Conservation (phyloP, 441 rosid genomes). For the Erysimum pusillum region DNA sequence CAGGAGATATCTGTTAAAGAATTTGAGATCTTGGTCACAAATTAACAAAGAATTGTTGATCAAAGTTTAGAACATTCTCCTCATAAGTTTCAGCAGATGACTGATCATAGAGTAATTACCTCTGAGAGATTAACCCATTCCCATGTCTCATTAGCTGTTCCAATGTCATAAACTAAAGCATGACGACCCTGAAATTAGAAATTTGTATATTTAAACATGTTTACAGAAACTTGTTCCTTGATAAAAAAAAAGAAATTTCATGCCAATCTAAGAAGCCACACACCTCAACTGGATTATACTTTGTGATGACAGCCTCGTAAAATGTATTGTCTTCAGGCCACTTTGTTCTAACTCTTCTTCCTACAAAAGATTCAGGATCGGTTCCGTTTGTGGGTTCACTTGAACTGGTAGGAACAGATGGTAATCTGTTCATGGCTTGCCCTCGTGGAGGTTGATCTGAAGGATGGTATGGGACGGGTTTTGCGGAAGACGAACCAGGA, state of each 20-base stretch:
- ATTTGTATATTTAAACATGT: constrained; percentile 22
- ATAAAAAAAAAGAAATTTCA: neutral
- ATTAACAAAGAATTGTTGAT: neutral
- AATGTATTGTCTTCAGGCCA: constrained; percentile 83
- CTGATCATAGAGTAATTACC: constrained; percentile 45
- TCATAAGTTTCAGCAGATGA: constrained; percentile 6
- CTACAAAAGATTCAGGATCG: constrained; percentile 55
- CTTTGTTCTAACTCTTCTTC: constrained; percentile 68
- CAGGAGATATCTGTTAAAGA: constrained; percentile 60
- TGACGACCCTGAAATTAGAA: constrained; percentile 57
- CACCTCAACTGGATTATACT: constrained; percentile 63
- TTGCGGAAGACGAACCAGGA: constrained; percentile 55
- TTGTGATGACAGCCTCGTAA: constrained; percentile 71
- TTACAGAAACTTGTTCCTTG: constrained; percentile 22
- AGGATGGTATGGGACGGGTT: constrained; percentile 57
- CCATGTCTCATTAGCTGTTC: constrained; percentile 63
- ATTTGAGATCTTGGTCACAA: constrained; percentile 1
- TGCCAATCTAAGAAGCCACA: constrained; percentile 36
- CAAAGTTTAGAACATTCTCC: neutral
- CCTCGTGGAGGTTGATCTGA: constrained; percentile 58
- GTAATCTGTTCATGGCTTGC: constrained; percentile 54
- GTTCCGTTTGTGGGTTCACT: constrained; percentile 57
- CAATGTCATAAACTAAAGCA: constrained; percentile 66
- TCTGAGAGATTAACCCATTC: constrained; percentile 75
- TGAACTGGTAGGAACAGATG: constrained; percentile 55